phyloP scores from a whole-genome alignment of 441 rosid species.

The Geranium incanum region DNA sequence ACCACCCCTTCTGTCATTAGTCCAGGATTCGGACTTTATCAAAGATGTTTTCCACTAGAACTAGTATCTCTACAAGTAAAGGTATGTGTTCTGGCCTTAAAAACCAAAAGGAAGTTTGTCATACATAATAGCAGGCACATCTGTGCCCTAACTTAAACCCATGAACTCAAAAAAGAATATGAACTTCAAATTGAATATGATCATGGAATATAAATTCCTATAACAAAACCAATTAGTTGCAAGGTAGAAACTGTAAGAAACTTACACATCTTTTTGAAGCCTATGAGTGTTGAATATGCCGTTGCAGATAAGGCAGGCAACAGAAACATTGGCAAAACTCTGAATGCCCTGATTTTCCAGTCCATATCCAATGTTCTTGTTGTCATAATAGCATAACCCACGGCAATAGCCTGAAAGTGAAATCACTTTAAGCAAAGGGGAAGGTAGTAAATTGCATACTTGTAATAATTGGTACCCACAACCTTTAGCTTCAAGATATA shows the following conservation, averaged over 20 bases:
- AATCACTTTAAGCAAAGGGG: neutral
- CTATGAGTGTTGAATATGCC: constrained; percentile 51
- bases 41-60: too few relatives aligned
- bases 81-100: too few relatives aligned
- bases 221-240: neutral
- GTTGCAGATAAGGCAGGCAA: constrained; percentile 59
- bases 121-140: too few relatives aligned
- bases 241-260: constrained; percentile 12
- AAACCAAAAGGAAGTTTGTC: too few relatives aligned
- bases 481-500: neutral
- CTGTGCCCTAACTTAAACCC: neutral
- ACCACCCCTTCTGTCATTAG: too few relatives aligned
- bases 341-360: constrained; percentile 75
- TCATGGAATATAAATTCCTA: neutral
- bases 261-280: constrained; percentile 72
- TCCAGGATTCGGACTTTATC: too few relatives aligned
- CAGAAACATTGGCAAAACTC: constrained; percentile 76
- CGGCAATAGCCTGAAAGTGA: constrained; percentile 55
- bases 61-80: too few relatives aligned
- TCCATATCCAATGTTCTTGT: constrained; percentile 25
- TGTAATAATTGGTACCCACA: neutral
- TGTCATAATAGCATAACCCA: constrained; percentile 66
- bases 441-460: neutral
- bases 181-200: neutral
- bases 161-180: neutral